These are phyloP conservation scores for Hymenoscyphus infarciens DNA, from an alignment of 2,329 filamentous ascomycete species.

Conservation along the genomic window DNA sequence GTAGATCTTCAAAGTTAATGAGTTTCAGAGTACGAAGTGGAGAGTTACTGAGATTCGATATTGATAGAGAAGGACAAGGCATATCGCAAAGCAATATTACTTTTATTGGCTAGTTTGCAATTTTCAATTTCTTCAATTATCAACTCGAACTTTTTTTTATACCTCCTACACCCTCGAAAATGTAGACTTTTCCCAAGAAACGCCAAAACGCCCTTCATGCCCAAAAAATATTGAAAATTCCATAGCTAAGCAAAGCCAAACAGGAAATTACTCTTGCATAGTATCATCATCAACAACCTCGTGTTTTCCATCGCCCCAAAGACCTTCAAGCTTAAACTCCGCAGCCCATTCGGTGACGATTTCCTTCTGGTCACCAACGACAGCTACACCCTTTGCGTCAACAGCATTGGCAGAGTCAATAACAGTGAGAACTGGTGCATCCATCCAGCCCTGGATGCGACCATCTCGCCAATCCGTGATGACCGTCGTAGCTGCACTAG, in stretches of 20 bases:
- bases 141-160: neutral
- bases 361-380: slow-evolving; percentile 68
- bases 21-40: too few species aligned
- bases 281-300: slow-evolving; percentile 27
- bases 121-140: neutral
- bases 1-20: too few species aligned
- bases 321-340: slow-evolving; percentile 90
- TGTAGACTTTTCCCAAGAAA: neutral
- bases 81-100: too few species aligned
- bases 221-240: neutral
- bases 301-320: slow-evolving; percentile 69
- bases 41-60: too few species aligned
- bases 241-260: neutral
- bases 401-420: slow-evolving; percentile 37
- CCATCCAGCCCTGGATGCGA: slow-evolving; percentile 87
- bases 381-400: slow-evolving; percentile 41
- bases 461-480: slow-evolving; percentile 97
- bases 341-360: slow-evolving; percentile 91
- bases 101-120: neutral
- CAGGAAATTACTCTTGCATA: slow-evolving; percentile 33
- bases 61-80: too few species aligned
- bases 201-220: neutral
- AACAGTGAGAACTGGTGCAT: slow-evolving; percentile 66
- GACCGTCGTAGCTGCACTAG: slow-evolving; percentile 84
- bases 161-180: neutral